Base-by-base conservation (phyloP, 164 flowering plant species). In the Sedum album region DNA sequence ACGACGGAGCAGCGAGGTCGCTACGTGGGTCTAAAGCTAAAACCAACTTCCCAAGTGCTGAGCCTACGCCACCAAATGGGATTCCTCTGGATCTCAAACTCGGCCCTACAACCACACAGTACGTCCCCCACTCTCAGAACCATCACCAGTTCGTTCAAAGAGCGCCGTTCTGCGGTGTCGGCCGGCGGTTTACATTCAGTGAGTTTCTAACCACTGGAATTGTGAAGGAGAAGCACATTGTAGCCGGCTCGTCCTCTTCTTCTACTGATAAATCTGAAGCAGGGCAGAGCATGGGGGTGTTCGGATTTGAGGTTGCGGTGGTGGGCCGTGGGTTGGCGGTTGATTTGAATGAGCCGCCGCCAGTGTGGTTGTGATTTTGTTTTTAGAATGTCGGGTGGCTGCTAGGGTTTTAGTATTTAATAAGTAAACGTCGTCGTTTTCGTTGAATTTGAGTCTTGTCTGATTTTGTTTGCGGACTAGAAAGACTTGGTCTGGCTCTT, bases 1-100 rank as follows among this genome's bases (percentile, higher is more conserved):
- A 91, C 75, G 95, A 91, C 71, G 72, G 76, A 3, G 97, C 95
- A 4, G 97, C 97, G 0, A 75, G 83, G 7, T 68, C 75, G 11
- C 86, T 88, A 69, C 87, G 97, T 0, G 95, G 97, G 0, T 81
- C 91, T 23, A 88, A 88, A 69, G 95, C 97, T 2, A 86, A 82
- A 51, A 91, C 91, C 48, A 88, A 87, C 65, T 87, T 91, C 62
- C 88, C 88, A 1, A 26, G 48, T 4, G 41, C 74, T 17, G 14
- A 72, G 60, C 88, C 88, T 2, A 31, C 60, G 1, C 53, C 73
- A 21, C n/a, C 73, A 15, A 25, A 17, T 26, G 48, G 46, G n/a
- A 13, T 68, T 25, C 60, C 82, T 1, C 70, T 78, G 49, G 79
- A 81, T 66, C 82, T 79, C 44, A 75, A 55, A 71, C 76, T 49